phyloP scores from a whole-genome alignment of 805 yeast species.

The Clavispora vitiphila region DNA sequence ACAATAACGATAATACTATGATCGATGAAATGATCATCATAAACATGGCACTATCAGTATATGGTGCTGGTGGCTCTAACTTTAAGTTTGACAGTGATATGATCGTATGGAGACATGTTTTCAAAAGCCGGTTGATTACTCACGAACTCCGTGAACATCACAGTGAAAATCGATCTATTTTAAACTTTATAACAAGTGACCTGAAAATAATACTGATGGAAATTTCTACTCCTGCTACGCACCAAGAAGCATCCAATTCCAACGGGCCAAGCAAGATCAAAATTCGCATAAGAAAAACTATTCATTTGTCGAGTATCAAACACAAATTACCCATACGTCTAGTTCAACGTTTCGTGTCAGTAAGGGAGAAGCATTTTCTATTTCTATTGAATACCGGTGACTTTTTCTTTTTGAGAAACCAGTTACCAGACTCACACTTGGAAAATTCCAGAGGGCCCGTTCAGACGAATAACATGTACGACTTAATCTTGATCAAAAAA shows the following conservation, averaged over 20 bases:
- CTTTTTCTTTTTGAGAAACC: constrained; percentile 31
- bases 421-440: constrained; percentile 7
- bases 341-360: constrained; percentile 21
- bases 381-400: constrained; percentile 37
- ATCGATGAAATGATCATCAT: constrained; percentile 35
- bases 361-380: constrained; percentile 29
- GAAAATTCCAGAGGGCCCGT: constrained; percentile 2
- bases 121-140: constrained; percentile 19
- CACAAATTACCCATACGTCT: constrained; percentile 20
- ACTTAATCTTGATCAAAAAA: constrained; percentile 25
- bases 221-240: constrained; percentile 8
- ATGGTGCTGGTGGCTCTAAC: constrained; percentile 27
- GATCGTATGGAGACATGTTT: constrained; percentile 35
- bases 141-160: constrained; percentile 11
- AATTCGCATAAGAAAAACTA: constrained; percentile 26
- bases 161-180: not conserved
- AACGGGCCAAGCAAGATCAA: constrained; percentile 18
- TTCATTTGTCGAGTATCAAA: constrained; percentile 30
- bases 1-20: constrained; percentile 12
- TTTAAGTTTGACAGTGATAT: constrained; percentile 34
- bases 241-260: not conserved
- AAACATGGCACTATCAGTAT: constrained; percentile 26
- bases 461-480: constrained; percentile 27
- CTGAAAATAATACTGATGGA: constrained; percentile 25
- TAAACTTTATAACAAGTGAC: constrained; percentile 28